Percentiles rank a stretch among this genome's conserved stretches.
Conservation (phyloP, 495 filamentous ascomycete genomes). For the Acidomyces sp. region DNA sequence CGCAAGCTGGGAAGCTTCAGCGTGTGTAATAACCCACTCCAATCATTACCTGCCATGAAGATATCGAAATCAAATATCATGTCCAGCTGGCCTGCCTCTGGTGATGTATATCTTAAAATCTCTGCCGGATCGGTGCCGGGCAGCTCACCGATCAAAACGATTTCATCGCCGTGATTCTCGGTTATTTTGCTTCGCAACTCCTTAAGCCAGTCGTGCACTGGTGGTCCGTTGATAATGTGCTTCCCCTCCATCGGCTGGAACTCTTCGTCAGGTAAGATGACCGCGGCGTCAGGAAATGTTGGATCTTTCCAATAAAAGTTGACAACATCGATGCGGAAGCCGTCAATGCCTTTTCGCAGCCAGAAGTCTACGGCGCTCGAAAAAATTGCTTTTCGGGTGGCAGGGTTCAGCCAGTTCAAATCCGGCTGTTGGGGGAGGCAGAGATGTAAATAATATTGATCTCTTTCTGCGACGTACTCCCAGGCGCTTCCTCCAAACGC, state of each 20-base stretch:
- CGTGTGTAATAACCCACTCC: no score
- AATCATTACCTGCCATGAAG: no score
- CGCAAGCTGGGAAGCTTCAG: no score
- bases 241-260: no score
- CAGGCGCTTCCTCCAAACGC: slow-evolving; percentile 42
- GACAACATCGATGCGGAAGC: slow-evolving; percentile 45
- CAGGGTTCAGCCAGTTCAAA: slow-evolving; percentile 43
- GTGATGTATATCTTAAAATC: no score
- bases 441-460: slow-evolving; percentile 43
- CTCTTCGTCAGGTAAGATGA: slow-evolving; percentile 28
- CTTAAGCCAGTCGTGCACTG: slow-evolving; percentile 41
- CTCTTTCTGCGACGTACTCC: slow-evolving; percentile 39
- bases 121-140: no score
- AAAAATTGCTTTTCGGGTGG: slow-evolving; percentile 37
- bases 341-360: slow-evolving; percentile 39
- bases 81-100: no score
- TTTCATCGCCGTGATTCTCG: slow-evolving; percentile 36
- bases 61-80: no score
- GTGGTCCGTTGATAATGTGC: slow-evolving; percentile 44
- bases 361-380: slow-evolving; percentile 42
- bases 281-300: slow-evolving; percentile 33
- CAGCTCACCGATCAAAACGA: slow-evolving; percentile 42
- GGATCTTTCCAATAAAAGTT: slow-evolving; percentile 41
- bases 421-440: slow-evolving; percentile 41
- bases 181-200: slow-evolving; percentile 37